These are phyloP conservation scores for Arabidopsis lyrata DNA, from an alignment of 441 rosid genomes.

Conservation along the genomic window DNA sequence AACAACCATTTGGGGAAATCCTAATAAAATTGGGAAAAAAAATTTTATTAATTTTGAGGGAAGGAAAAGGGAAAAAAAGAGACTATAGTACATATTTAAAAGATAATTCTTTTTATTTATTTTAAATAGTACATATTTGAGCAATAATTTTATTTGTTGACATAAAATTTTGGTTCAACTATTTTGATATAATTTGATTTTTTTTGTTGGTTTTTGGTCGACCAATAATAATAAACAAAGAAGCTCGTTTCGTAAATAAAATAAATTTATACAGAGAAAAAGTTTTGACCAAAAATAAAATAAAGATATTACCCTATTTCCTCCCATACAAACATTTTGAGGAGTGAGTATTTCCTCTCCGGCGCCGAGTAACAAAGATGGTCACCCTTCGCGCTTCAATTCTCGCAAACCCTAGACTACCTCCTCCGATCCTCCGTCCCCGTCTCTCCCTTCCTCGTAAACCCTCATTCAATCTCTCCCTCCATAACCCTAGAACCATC, in stretches of 20 bases:
- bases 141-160: no score
- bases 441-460: constrained; percentile 29
- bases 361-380: constrained; percentile 28
- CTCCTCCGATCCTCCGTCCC: constrained; percentile 11
- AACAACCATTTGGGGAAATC: constrained; percentile 56
- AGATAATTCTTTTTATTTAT: no score
- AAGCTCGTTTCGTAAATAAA: no score
- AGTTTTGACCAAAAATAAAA: no score
- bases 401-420: constrained; percentile 13
- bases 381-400: constrained; percentile 28
- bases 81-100: not conserved
- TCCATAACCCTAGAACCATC: constrained; percentile 31
- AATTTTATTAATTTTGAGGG: not conserved
- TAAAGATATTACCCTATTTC: not conserved
- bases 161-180: no score
- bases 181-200: no score
- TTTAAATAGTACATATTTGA: no score
- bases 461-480: constrained; percentile 30
- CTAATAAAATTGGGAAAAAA: not conserved
- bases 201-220: no score
- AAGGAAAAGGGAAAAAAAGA: no score
- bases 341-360: not conserved
- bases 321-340: not conserved
- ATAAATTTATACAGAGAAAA: no score
- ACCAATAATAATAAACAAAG: no score